Percentiles rank a stretch among this genome's conserved stretches.
These are phyloP conservation scores for Monosporascus sp. DNA, from an alignment of 2,329 filamentous ascomycete genomes.

Conservation along the genomic window DNA sequence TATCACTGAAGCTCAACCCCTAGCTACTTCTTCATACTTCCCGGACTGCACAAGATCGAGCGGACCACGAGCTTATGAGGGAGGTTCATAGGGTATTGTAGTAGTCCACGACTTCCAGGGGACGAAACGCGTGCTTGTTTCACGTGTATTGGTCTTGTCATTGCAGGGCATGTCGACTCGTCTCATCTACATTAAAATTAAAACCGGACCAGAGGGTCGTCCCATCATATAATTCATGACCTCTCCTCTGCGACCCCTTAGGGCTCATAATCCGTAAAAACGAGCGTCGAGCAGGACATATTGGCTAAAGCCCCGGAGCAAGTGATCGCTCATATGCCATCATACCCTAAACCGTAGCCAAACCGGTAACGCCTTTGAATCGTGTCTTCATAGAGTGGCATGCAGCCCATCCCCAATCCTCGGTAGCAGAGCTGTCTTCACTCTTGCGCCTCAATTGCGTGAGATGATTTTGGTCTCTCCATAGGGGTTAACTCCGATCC, in stretches of 20 bases:
- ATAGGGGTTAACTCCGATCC: conserved; percentile 26
- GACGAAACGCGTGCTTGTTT: neutral
- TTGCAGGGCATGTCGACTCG: neutral
- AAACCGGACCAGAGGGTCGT: neutral
- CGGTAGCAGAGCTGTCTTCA: conserved; percentile 1
- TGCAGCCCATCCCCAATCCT: neutral
- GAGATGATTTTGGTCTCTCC: conserved; percentile 24
- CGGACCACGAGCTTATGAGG: too few relatives aligned
- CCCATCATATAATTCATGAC: conserved; percentile 1
- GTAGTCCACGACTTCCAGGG: too few relatives aligned
- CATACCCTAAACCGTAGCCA: conserved; percentile 8
- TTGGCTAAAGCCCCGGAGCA: conserved; percentile 12
- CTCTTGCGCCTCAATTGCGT: conserved; percentile 20
- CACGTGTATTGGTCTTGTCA: neutral
- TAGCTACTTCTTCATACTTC: too few relatives aligned
- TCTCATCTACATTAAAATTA: neutral
- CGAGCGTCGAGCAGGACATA: conserved; percentile 11
- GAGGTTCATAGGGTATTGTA: too few relatives aligned
- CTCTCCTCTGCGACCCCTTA: conserved; percentile 6
- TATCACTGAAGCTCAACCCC: too few relatives aligned
- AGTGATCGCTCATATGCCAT: conserved; percentile 20
- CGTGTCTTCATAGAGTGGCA: conserved; percentile 12
- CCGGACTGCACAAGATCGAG: too few relatives aligned
- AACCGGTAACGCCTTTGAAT: conserved; percentile 16
- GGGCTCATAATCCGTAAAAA: conserved; percentile 8